phyloP scores from a whole-genome alignment of 2,329 filamentous ascomycete species.

The Elsinoe batatas region DNA sequence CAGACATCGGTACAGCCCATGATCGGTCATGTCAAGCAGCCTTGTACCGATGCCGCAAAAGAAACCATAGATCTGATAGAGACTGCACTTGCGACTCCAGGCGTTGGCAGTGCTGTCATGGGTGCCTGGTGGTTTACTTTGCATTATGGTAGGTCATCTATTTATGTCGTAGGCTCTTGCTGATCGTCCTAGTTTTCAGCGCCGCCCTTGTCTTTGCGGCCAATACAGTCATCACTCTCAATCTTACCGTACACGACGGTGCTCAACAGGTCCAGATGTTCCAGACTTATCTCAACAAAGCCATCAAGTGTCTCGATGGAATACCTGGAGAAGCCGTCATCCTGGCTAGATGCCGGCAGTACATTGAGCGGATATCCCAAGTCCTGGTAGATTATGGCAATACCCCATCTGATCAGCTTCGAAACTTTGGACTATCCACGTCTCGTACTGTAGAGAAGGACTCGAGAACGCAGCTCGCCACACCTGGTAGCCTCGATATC shows the following conservation, averaged over 20 bases:
- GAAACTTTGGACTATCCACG: neutral
- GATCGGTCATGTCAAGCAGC: constrained; percentile 21
- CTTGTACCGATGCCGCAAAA: constrained; percentile 28
- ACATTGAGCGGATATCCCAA: neutral
- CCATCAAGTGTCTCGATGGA: neutral
- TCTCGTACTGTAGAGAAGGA: neutral
- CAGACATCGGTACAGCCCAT: constrained; percentile 14
- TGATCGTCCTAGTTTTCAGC: constrained; percentile 6
- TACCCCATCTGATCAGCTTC: too few relatives aligned
- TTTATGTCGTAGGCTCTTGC: neutral
- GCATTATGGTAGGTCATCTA: constrained; percentile 27
- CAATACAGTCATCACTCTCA: neutral
- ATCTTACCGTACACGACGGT: neutral
- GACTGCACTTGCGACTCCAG: constrained; percentile 19
- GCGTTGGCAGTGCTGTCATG: constrained; percentile 21
- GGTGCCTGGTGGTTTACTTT: constrained; percentile 36
- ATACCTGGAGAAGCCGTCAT: neutral
- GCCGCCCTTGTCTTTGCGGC: constrained; percentile 12
- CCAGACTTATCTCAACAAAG: neutral
- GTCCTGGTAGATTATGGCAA: neutral
- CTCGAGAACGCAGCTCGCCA: neutral
- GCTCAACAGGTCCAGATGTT: neutral
- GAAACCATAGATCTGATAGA: constrained; percentile 28
- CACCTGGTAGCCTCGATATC: neutral
- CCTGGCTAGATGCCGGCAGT: constrained; percentile 1